These are phyloP conservation scores for Penicillium odoratum DNA, from an alignment of 495 filamentous ascomycete genomes.

Conservation along the genomic window DNA sequence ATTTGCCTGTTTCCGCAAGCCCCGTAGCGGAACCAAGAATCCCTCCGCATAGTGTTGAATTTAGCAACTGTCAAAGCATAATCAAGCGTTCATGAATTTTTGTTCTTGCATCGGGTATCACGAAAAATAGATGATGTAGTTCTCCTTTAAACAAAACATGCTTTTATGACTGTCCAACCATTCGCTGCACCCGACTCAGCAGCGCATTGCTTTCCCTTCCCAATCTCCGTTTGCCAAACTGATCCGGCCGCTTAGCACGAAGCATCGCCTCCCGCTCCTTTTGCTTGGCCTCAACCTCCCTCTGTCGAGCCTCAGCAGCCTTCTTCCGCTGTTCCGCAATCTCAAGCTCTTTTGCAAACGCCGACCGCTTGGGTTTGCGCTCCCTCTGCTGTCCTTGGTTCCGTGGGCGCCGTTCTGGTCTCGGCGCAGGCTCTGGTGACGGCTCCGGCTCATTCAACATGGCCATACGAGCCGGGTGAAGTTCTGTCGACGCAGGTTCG, in stretches of 20 bases:
- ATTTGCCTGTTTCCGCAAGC: slow-evolving; percentile 76
- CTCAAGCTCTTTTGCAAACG: slow-evolving; percentile 76
- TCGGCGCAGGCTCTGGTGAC: slow-evolving; percentile 23
- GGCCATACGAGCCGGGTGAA: slow-evolving; percentile 72
- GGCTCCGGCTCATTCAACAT: slow-evolving; percentile 56
- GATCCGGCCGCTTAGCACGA: slow-evolving; percentile 72
- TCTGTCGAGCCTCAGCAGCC: slow-evolving; percentile 60
- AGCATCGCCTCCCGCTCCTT: slow-evolving; percentile 67
- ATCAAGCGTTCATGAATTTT: slow-evolving; percentile 16
- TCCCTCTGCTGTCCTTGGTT: slow-evolving; percentile 28
- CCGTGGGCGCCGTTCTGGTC: slow-evolving; percentile 21
- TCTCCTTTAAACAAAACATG: background rate
- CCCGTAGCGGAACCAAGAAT: slow-evolving; percentile 26
- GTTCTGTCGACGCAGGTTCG: slow-evolving; percentile 48
- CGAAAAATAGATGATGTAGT: background rate
- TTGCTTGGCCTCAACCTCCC: slow-evolving; percentile 59
- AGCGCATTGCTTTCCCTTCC: slow-evolving; percentile 83
- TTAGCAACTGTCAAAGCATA: slow-evolving; percentile 1
- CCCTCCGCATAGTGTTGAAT: slow-evolving; percentile 19
- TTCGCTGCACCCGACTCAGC: slow-evolving; percentile 74
- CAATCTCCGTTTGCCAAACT: slow-evolving; percentile 77
- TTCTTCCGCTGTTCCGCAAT: slow-evolving; percentile 64
- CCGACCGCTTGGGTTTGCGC: slow-evolving; percentile 57
- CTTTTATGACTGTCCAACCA: slow-evolving; percentile 51
- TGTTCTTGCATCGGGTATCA: slow-evolving; percentile 27